Base-by-base conservation (phyloP, 805 yeast species). In the Tetrapisispora taiwanensis region DNA sequence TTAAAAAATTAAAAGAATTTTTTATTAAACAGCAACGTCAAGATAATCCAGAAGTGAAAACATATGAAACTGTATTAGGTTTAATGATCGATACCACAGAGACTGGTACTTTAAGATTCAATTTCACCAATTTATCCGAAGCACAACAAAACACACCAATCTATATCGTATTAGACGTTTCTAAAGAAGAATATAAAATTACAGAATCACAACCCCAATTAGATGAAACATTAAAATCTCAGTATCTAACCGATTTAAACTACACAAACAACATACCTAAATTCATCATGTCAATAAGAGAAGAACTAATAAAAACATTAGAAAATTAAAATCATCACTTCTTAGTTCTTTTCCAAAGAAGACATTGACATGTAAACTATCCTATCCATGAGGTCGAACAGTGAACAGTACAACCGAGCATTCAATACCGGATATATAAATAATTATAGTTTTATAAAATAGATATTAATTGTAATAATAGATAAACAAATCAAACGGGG, bases 11-110 rank as follows among this genome's bases (percentile, higher is more conserved):
- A 7, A 65, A 62, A 33, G 60, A 62, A 41, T 58, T 63, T 31
- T 54, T 76, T 30, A 58, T 59, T 17, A 48, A 54, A 9, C 84
- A 80, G 52, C 62, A 70, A 7, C 64, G 63, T 26, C 65, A 63
- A 34, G 78, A 78, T 46, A 62, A 64, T 14, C 77, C 78, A 0
- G 85, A 80, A 53, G 63, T 76, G 34, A 45, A 62, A 15, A 65
- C 71, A 34, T 76, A 72, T 59, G 84, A 80, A 48, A 58, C 65
- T 32, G 62, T 76, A 40, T 61, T 79, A 36, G 86, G 87, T 1
- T 55, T 81, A 45, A 63, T 65, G 30, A 70, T 81, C 17, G 76
- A 74, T 44, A 78, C 78, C 3, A 58, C 75, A 1, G 59, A 63
- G 17, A 71, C 69, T 7, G 76, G 73, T 43, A 50, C 69, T 30